Evolutionary conservation across 139 green algal species (phyloP), one percentile per base, ranked within the genome.

Genomic region (Chlamydomonas applanata): DNA sequence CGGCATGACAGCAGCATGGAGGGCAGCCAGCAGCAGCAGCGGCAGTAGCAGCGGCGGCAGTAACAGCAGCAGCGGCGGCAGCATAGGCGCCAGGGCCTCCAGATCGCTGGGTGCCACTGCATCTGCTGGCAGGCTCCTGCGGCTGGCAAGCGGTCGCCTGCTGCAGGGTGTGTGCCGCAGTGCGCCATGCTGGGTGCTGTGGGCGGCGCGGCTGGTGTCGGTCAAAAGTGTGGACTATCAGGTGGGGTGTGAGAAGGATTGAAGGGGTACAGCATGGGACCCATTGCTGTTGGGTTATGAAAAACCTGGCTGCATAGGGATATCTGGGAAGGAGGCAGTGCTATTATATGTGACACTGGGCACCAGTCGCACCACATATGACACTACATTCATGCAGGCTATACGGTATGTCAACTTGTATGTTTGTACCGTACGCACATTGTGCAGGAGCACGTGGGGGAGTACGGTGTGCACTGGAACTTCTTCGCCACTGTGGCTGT

Each of bases 391-490:
- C n/a, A n/a, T n/a, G n/a, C n/a, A n/a, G n/a, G n/a, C n/a, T n/a
- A n/a, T n/a, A n/a, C n/a, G n/a, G n/a, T n/a, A n/a, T n/a, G n/a
- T n/a, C n/a, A n/a, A n/a, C n/a, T n/a, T n/a, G n/a, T n/a, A n/a
- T n/a, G n/a, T n/a, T n/a, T n/a, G n/a, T n/a, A n/a, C n/a, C 40
- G 7, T 49, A 49, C 40, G 40, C 40, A 49, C 40, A 49, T 49
- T 69, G 53, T 56, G 57, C 83, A 95, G 75, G 75, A 86, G 57
- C 89, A 93, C 35, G 87, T 90, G 16, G 83, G 87, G 27, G 93
- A 98, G 86, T 98, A 98, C 79, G 94, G 95, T 4, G 76, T 89
- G 65, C 88, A 98, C 74, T 99, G 95, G 95, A 98, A 98, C 83
- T 98, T 98, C 76, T 98, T 98, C 81, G 76, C 89, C 67, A 98